Conservation (phyloP, 495 filamentous ascomycete species). For the Daldinia grandis region DNA sequence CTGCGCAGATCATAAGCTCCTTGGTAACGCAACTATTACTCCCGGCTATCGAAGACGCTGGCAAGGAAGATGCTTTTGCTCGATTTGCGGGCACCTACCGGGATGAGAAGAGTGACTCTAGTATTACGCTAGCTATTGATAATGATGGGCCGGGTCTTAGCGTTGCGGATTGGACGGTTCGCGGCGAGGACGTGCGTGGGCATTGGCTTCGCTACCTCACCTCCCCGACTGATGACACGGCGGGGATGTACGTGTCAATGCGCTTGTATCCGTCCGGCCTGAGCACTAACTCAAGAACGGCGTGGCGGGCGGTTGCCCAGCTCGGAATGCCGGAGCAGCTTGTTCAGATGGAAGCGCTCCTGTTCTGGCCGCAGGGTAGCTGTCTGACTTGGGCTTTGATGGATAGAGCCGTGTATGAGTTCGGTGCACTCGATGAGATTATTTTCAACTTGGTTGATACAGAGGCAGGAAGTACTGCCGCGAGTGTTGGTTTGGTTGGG, state of each 20-base stretch:
- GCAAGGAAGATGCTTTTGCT: slow-evolving; percentile 49
- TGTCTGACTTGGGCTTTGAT: slow-evolving; percentile 23
- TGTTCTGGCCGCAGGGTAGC: slow-evolving; percentile 59
- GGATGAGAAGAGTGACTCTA: slow-evolving; percentile 48
- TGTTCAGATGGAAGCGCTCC: slow-evolving; percentile 46
- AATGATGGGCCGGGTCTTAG: slow-evolving; percentile 16
- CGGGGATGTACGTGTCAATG: background rate
- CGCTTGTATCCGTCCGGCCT: slow-evolving; percentile 32
- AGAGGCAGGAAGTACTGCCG: background rate
- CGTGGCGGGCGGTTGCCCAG: slow-evolving; percentile 25
- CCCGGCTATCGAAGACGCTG: slow-evolving; percentile 54
- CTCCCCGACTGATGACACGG: background rate
- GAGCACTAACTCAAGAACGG: slow-evolving; percentile 2
- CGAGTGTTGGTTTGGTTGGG: slow-evolving; percentile 19
- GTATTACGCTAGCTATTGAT: slow-evolving; percentile 48
- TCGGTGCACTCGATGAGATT: slow-evolving; percentile 26
- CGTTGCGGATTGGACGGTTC: slow-evolving; percentile 15
- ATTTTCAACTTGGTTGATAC: slow-evolving; percentile 1
- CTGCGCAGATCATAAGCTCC: slow-evolving; percentile 46
- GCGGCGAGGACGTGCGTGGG: slow-evolving; percentile 15
- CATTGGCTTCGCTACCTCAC: slow-evolving; percentile 18
- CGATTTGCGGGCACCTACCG: slow-evolving; percentile 53
- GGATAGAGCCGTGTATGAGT: slow-evolving; percentile 29
- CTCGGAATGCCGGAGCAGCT: slow-evolving; percentile 19
- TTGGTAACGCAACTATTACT: slow-evolving; percentile 18